Percentiles rank a stretch among this genome's conserved stretches.
phyloP scores from a whole-genome alignment of 1,139 yeast species.

The Taphrina communis region DNA sequence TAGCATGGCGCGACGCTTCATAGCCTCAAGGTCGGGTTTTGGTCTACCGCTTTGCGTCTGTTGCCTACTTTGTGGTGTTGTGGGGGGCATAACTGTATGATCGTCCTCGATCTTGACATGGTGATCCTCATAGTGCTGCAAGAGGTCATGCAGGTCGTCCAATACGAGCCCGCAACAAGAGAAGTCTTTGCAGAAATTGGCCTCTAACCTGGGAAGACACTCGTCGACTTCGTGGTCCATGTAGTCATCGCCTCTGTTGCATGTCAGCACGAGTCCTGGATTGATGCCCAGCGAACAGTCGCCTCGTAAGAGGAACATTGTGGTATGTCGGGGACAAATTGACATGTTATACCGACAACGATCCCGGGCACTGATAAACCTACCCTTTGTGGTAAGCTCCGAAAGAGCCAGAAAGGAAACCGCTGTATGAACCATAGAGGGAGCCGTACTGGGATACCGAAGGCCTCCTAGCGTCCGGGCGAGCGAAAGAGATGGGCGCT shows the following conservation, averaged over 20 bases:
- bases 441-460: slow-evolving; percentile 21
- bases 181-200: slow-evolving; percentile 94
- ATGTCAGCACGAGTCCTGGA: background rate
- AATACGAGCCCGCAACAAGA: slow-evolving; percentile 91
- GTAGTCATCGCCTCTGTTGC: slow-evolving; percentile 18
- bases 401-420: slow-evolving; percentile 28
- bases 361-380: background rate
- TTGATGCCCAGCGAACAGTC: background rate
- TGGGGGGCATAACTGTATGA: slow-evolving; percentile 43
- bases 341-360: background rate
- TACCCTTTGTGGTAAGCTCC: slow-evolving; percentile 20
- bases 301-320: background rate
- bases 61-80: slow-evolving; percentile 12
- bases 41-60: slow-evolving; percentile 42
- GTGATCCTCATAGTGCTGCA: slow-evolving; percentile 94
- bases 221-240: slow-evolving; percentile 19
- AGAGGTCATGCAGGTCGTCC: slow-evolving; percentile 89
- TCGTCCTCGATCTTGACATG: slow-evolving; percentile 65
- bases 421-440: slow-evolving; percentile 22
- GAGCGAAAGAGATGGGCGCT: slow-evolving; percentile 33
- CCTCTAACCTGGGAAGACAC: slow-evolving; percentile 88
- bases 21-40: slow-evolving; percentile 36
- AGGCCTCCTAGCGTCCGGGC: slow-evolving; percentile 21
- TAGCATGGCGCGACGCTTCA: slow-evolving; percentile 40
- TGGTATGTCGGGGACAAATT: background rate